Percentiles rank a stretch among this genome's conserved stretches.
phyloP scores from a whole-genome alignment of 2,329 filamentous ascomycete genomes.

The Xylaria sp. region DNA sequence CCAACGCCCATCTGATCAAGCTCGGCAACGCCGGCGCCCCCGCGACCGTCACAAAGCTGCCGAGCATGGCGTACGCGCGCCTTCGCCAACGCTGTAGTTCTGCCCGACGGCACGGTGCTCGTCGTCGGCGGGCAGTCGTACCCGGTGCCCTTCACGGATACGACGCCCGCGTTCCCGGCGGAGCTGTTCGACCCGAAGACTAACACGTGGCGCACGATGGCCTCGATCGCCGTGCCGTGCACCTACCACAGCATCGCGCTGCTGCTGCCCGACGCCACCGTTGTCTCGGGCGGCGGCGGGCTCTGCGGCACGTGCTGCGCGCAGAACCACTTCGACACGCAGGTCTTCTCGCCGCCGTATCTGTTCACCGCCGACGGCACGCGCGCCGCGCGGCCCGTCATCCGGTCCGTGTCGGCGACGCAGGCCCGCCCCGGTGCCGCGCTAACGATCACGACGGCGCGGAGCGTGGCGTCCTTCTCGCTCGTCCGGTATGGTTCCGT shows the following conservation, averaged over 20 bases:
- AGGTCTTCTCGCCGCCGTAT: slow-evolving; percentile 64
- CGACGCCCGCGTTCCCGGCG: slow-evolving; percentile 50
- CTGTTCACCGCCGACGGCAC: slow-evolving; percentile 57
- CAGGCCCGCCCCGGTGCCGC: slow-evolving; percentile 50
- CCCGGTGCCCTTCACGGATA: slow-evolving; percentile 54
- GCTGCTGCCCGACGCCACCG: slow-evolving; percentile 58
- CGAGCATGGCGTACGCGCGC: slow-evolving; percentile 53
- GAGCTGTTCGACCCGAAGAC: slow-evolving; percentile 56
- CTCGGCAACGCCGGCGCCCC: slow-evolving; percentile 47
- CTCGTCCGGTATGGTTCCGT: slow-evolving; percentile 58
- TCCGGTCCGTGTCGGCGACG: slow-evolving; percentile 49
- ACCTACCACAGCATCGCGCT: slow-evolving; percentile 59
- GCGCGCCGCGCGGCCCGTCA: slow-evolving; percentile 53
- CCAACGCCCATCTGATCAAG: slow-evolving; percentile 59
- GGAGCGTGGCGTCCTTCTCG: slow-evolving; percentile 51
- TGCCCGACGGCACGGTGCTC: slow-evolving; percentile 57
- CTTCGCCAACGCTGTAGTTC: slow-evolving; percentile 55
- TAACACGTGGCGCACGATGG: slow-evolving; percentile 50
- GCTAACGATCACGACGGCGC: slow-evolving; percentile 50
- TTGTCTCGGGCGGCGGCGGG: slow-evolving; percentile 61
- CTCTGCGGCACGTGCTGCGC: slow-evolving; percentile 57
- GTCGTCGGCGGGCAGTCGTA: slow-evolving; percentile 55
- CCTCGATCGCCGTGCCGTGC: slow-evolving; percentile 50
- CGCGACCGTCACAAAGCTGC: slow-evolving; percentile 49
- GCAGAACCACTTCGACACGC: slow-evolving; percentile 61